These are phyloP conservation scores for Botryotinia globosa DNA, from an alignment of 2,329 filamentous ascomycete species.

Conservation along the genomic window DNA sequence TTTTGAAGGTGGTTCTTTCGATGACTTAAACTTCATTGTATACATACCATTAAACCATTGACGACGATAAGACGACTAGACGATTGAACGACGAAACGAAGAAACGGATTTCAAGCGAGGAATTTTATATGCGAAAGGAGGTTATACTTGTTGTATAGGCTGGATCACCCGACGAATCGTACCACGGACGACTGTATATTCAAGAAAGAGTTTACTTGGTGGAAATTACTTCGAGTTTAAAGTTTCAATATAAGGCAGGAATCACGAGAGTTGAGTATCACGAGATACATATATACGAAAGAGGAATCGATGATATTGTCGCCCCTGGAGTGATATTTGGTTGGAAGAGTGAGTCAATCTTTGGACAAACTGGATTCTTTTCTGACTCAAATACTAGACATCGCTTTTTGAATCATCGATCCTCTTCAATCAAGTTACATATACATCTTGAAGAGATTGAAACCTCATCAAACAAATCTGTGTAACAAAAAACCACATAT, in stretches of 20 bases:
- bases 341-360: conserved; percentile 1
- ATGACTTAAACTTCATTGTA: background rate
- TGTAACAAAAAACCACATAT: background rate
- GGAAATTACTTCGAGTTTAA: background rate
- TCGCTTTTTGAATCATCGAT: background rate
- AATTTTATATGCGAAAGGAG: background rate
- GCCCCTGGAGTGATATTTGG: background rate
- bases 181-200: background rate
- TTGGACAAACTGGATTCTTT: background rate
- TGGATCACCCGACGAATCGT: background rate
- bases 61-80: background rate
- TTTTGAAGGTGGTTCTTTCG: background rate
- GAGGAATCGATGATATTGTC: background rate
- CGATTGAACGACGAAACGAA: background rate
- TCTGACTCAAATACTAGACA: background rate
- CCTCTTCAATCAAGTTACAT: background rate
- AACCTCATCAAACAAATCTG: background rate
- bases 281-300: background rate
- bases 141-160: background rate
- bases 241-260: background rate
- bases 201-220: background rate
- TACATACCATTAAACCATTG: background rate
- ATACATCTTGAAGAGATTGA: background rate
- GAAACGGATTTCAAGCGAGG: background rate
- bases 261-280: background rate